Evolutionary conservation across 2,329 filamentous ascomycete genomes (phyloP), one percentile per base, ranked within the genome.

Genomic region (Aulographum hederae): DNA sequence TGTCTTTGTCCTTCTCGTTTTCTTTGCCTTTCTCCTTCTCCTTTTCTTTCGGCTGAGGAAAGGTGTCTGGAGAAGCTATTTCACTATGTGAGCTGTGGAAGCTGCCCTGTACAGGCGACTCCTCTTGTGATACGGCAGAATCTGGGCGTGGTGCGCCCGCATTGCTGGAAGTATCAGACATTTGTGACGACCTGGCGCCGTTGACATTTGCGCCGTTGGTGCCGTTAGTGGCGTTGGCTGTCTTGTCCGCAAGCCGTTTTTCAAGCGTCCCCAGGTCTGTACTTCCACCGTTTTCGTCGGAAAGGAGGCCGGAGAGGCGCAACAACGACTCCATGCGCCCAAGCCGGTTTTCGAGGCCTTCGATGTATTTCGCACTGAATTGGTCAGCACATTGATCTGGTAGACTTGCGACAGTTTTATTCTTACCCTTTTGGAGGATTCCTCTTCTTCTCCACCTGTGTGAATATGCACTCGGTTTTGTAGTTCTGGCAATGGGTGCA

Each of bases 401-500:
- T n/a, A n/a, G n/a, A n/a, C n/a, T n/a, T n/a, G n/a, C n/a, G n/a
- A n/a, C n/a, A n/a, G 5, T 52, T 68, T 4, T 19, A 4, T 17
- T 13, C 20, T 41, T 67, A 92, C 84, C 89, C 86, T 64, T 95
- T 98, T 1, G 86, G 89, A 32, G 89, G 86, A 53, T 79, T 89
- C 36, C 89, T 71, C 66, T 98, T 98, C 73, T 98, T 98, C 61
- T 98, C 89, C 23, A 95, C 85, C 51, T 93, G 84, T 1, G 89
- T 95, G 50, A 95, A 95, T 43, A 93, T 71, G 53, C 86, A 98
- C 45, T 93, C 84, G 4, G 85, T 94, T 65, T 94, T 94, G 63
- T 94, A 94, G 54, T 94, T 95, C 52, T 78, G 78, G 54, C 86
- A 98, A 56, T 95, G 89, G 5, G 81, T 85, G 56, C 89, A 98